These are phyloP conservation scores for Rhizoclosmatium globosum DNA, from an alignment of 192 early-diverging fungal genomes.

Conservation along the genomic window DNA sequence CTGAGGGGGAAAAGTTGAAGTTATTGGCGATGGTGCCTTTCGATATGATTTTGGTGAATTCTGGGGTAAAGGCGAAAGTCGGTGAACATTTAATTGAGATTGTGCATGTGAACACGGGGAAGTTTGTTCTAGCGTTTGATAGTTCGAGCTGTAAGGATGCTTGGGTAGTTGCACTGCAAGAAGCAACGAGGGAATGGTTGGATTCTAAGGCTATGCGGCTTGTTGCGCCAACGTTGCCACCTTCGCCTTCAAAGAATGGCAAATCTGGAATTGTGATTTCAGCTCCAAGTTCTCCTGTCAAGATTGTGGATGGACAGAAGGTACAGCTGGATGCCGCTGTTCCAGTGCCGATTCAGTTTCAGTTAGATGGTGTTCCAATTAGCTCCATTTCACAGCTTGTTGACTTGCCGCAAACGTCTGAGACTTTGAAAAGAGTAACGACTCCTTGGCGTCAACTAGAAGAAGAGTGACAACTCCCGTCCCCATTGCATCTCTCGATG, in stretches of 20 bases:
- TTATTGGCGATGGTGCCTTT: constrained; percentile 57
- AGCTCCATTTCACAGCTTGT: not conserved
- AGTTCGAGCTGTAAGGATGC: constrained; percentile 28
- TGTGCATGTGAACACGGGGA: constrained; percentile 43
- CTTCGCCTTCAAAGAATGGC: not conserved
- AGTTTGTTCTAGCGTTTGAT: constrained; percentile 41
- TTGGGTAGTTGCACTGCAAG: constrained; percentile 54
- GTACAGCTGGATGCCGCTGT: not conserved
- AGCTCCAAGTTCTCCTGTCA: not conserved
- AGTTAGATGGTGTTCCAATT: not conserved
- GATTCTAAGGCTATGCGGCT: constrained; percentile 36
- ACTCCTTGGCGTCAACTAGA: not conserved
- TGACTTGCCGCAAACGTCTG: not conserved
- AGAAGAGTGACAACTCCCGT: constrained; percentile 9
- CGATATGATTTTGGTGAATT: constrained; percentile 55
- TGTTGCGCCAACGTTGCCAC: not conserved
- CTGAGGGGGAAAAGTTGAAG: constrained; percentile 50
- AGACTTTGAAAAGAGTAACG: not conserved
- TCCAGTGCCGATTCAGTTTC: not conserved
- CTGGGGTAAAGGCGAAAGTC: not conserved
- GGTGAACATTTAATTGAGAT: constrained; percentile 55
- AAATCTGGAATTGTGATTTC: not conserved
- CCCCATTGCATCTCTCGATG: constrained; percentile 5
- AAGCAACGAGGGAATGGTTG: constrained; percentile 49
- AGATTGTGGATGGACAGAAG: not conserved